Evolutionary conservation across 352 stramenopile genomes (phyloP).

Genomic region (Globisporangium megalacanthum): DNA sequence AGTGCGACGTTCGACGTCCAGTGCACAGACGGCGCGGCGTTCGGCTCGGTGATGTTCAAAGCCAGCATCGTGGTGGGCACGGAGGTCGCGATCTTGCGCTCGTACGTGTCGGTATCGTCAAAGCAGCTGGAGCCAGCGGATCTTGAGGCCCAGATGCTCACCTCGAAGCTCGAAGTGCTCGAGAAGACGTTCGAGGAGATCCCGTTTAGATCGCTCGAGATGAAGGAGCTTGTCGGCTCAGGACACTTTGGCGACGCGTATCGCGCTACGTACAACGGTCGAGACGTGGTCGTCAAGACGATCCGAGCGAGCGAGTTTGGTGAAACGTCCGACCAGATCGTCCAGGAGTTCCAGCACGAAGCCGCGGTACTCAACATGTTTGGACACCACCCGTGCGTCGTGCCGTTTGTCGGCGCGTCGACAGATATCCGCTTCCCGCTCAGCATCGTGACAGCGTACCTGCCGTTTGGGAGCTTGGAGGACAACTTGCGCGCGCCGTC

Average conservation of each 20-base stretch:
- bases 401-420: slow-evolving; percentile 75
- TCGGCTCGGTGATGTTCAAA: slow-evolving; percentile 69
- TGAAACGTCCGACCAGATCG: slow-evolving; percentile 64
- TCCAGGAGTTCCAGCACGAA: slow-evolving; percentile 82
- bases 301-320: slow-evolving; percentile 72
- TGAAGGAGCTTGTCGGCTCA: slow-evolving; percentile 71
- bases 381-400: slow-evolving; percentile 73
- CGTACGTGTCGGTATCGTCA: slow-evolving; percentile 63
- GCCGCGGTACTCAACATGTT: slow-evolving; percentile 79
- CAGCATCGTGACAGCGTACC: slow-evolving; percentile 65
- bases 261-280: slow-evolving; percentile 45
- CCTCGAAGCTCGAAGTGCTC: slow-evolving; percentile 65
- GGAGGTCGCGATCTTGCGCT: slow-evolving; percentile 60
- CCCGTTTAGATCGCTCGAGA: slow-evolving; percentile 49
- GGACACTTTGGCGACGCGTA: slow-evolving; percentile 81
- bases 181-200: slow-evolving; percentile 76
- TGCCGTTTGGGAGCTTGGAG: slow-evolving; percentile 69
- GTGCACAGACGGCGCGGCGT: slow-evolving; percentile 40
- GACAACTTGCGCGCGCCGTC: slow-evolving; percentile 46
- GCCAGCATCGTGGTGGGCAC: slow-evolving; percentile 64
- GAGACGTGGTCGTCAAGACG: slow-evolving; percentile 81
- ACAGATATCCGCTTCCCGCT: slow-evolving; percentile 64
- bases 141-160: slow-evolving; percentile 43
- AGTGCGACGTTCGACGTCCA: slow-evolving; percentile 55
- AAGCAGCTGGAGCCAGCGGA: slow-evolving; percentile 29